These are phyloP conservation scores for Pseudisothecium myosuroides DNA, from an alignment of 225 moss, liverwort and hornwort genomes.

Conservation along the genomic window DNA sequence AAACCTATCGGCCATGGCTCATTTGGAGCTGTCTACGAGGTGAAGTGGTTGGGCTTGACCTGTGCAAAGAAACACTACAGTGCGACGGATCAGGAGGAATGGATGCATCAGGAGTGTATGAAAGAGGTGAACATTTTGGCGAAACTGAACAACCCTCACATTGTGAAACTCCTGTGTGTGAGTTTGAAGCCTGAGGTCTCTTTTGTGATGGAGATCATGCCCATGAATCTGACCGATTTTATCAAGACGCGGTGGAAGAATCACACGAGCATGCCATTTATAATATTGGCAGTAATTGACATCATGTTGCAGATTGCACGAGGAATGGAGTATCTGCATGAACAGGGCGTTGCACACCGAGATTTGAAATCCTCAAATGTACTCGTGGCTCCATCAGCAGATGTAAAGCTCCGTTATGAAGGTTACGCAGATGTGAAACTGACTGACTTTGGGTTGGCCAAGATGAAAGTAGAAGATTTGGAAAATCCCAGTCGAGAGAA, in stretches of 20 bases:
- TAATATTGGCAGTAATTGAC: background rate
- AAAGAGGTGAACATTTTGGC: background rate
- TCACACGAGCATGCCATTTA: background rate
- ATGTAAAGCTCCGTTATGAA: background rate
- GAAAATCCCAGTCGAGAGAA: background rate
- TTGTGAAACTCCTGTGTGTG: background rate
- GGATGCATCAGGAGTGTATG: background rate
- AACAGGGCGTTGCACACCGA: background rate
- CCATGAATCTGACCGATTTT: background rate
- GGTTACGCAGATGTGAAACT: slow-evolving; percentile 1
- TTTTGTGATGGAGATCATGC: slow-evolving; percentile 7
- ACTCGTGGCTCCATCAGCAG: background rate
- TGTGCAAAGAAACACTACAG: background rate
- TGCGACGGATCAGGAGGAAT: background rate
- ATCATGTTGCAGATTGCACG: background rate
- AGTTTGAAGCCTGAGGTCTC: background rate
- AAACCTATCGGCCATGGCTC: background rate
- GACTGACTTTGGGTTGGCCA: background rate
- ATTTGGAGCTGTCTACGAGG: background rate
- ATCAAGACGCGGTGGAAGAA: background rate
- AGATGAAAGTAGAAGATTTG: background rate
- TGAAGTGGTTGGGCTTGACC: background rate
- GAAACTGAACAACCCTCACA: slow-evolving; percentile 1
- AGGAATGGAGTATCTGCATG: background rate
- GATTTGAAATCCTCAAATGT: slow-evolving; percentile 6